Evolutionary conservation across 331 rosid species (phyloP), one percentile per base, ranked within the genome.

Genomic region (Telfairia occidentalis): DNA sequence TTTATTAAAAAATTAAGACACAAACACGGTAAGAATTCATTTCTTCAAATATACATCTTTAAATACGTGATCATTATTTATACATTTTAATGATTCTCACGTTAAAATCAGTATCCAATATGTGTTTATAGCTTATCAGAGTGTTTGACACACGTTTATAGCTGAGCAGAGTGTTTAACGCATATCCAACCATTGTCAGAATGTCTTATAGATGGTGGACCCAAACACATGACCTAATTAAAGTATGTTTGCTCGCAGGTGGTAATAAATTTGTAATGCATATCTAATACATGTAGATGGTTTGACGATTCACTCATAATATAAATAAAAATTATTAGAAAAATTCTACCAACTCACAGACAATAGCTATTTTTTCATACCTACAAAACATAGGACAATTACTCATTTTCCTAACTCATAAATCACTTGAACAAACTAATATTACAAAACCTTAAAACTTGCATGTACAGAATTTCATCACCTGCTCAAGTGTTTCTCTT

Each of bases 401-500:
- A 71, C 29, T 71, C 24, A 49, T 1, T 42, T 71, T 45, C 42
- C 43, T 16, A 9, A n/a, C 35, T 45, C 43, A 24, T 42, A 45
- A 48, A 46, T 18, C 35, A 71, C 52, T 46, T 29, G 23, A 69
- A 71, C 13, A 46, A 48, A 16, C 46, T 2, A 28, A 71, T 18
- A 45, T 46, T 24, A 15, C 75, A 71, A 24, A 46, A 46, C 75
- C 18, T 48, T 71, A 71, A 26, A 46, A 71, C 59, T 71, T 45
- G 59, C 45, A 71, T 71, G 59, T 42, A 71, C 75, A 46, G 28
- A 71, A 29, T 46, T 37, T 45, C 48, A 79, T 76, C 82, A 91
- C 98, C 96, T 77, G 96, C 77, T 90, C 96, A 78, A 87, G 90
- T 63, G 75, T 85, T 84, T 89, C 96, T 79, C 97, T 90, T 76